A percentile compares a stretch with the other conserved stretches of the same genome.
These are phyloP conservation scores for Pichia gijzeniarum DNA, from an alignment of 805 yeast genomes.

Conservation along the genomic window DNA sequence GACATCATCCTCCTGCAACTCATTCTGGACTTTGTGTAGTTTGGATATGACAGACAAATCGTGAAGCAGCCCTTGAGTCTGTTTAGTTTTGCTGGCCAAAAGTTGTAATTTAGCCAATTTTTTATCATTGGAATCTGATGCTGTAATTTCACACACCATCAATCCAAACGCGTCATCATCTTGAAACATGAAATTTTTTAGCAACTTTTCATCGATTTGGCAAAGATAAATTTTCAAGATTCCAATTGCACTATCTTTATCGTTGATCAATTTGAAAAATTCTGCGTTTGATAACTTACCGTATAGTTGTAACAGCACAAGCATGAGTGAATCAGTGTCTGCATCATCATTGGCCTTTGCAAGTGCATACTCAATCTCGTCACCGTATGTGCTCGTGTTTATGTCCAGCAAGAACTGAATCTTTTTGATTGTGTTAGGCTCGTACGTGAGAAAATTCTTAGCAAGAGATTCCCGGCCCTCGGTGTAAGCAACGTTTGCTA, in stretches of 20 bases:
- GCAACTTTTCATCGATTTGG: constrained; percentile 27
- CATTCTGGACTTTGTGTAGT: constrained; percentile 35
- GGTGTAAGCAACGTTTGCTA: constrained; percentile 61
- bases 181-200: constrained; percentile 56
- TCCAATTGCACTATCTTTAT: constrained; percentile 35
- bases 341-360: constrained; percentile 57
- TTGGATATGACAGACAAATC: constrained; percentile 40
- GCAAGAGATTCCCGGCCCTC: constrained; percentile 78
- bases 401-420: constrained; percentile 59
- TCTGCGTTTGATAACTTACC: constrained; percentile 55
- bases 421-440: constrained; percentile 55
- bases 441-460: constrained; percentile 58
- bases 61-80: constrained; percentile 31
- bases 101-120: not conserved
- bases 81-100: constrained; percentile 25
- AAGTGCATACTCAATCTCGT: constrained; percentile 52
- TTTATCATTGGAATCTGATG: not conserved
- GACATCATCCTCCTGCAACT: constrained; percentile 20
- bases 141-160: constrained; percentile 22
- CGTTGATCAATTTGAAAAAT: constrained; percentile 59
- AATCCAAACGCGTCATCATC: constrained; percentile 50
- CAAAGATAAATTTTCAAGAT: constrained; percentile 33
- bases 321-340: constrained; percentile 52
- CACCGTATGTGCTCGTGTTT: constrained; percentile 41
- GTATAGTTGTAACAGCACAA: constrained; percentile 49